Conservation (phyloP, 2,329 filamentous ascomycete species). For the Botrytis sinoallii region DNA sequence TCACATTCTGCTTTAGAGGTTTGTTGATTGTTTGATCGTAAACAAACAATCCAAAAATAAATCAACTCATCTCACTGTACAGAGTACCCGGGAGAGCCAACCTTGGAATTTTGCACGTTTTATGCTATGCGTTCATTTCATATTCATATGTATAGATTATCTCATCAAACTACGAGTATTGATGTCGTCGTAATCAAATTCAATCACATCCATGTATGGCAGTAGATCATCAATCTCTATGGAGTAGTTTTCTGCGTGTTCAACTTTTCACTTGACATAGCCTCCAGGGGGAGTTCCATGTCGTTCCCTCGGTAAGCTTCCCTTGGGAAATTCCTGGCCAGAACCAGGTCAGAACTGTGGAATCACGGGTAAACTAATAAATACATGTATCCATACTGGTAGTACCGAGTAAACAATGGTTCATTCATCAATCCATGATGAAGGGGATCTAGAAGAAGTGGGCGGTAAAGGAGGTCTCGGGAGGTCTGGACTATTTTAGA, state of each 20-base stretch:
- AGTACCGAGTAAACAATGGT: neutral
- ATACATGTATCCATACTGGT: neutral
- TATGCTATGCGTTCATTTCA: neutral
- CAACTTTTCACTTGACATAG: neutral
- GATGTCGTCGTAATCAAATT: neutral
- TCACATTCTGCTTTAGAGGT: neutral
- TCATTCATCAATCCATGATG: neutral
- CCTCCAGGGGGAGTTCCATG: neutral
- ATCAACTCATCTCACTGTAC: neutral
- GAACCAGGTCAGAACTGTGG: neutral
- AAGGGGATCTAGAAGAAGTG: neutral
- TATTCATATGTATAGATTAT: neutral
- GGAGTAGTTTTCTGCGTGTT: neutral
- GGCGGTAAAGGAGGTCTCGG: neutral
- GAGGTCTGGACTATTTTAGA: neutral
- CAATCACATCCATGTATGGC: neutral
- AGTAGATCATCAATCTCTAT: neutral
- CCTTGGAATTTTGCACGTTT: neutral
- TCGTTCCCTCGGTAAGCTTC: neutral
- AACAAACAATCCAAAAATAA: neutral
- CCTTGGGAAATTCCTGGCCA: neutral
- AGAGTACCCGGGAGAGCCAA: neutral
- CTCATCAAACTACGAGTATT: neutral
- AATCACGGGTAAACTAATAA: neutral
- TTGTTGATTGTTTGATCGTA: neutral